Conservation (phyloP, 2,329 filamentous ascomycete species). For the Penicillium expansum region DNA sequence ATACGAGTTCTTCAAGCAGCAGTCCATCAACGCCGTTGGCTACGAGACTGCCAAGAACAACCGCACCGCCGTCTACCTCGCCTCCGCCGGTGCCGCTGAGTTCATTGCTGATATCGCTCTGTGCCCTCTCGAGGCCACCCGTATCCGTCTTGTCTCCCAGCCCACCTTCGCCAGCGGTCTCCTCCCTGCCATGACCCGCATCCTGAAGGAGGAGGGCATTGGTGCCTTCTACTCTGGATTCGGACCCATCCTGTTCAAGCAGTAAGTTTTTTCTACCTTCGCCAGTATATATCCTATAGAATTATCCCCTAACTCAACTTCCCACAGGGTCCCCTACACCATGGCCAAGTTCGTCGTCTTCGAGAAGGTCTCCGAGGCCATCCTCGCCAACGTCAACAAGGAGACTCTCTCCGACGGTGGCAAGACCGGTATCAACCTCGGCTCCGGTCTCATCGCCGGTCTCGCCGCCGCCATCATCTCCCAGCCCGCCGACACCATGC, state of each 20-base stretch:
- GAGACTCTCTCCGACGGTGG: conserved; percentile 61
- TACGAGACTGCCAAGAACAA: conserved; percentile 74
- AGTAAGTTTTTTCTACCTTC: conserved; percentile 52
- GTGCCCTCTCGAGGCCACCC: conserved; percentile 87
- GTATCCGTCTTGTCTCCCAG: conserved; percentile 88
- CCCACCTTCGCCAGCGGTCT: conserved; percentile 81
- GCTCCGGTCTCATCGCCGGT: conserved; percentile 80
- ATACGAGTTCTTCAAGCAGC: conserved; percentile 96
- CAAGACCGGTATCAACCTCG: conserved; percentile 79
- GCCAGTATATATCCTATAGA: no score
- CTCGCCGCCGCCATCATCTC: conserved; percentile 85
- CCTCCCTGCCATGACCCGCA: conserved; percentile 76
- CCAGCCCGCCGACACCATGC: conserved; percentile 90
- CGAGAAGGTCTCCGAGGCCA: conserved; percentile 78
- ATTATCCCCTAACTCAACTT: conserved; percentile 1
- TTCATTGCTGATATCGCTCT: conserved; percentile 67
- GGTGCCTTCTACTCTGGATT: conserved; percentile 90
- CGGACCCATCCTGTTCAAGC: conserved; percentile 82
- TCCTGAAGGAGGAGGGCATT: conserved; percentile 75
- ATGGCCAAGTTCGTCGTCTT: conserved; percentile 94
- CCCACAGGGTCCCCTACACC: conserved; percentile 76
- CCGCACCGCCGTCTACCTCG: conserved; percentile 78
- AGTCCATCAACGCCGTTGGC: conserved; percentile 76
- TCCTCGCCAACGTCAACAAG: conserved; percentile 72
- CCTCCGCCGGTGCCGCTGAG: conserved; percentile 59